Evolutionary conservation across 2,329 filamentous ascomycete genomes (phyloP).

Genomic region (Waltergamsia citrina): DNA sequence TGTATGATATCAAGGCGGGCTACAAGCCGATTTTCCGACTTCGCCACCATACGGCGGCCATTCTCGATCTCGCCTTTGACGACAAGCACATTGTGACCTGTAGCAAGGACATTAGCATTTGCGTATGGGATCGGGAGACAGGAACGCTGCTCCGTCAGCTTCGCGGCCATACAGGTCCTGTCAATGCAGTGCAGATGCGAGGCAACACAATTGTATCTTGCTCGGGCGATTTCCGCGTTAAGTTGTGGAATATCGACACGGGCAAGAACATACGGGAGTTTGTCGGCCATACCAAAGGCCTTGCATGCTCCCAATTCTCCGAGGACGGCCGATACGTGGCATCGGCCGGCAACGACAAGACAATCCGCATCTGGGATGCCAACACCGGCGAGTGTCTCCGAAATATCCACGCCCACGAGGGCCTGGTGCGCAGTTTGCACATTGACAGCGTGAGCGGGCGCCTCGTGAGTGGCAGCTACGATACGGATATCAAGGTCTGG

Average conservation of each 20-base stretch:
- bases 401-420: conserved; percentile 73
- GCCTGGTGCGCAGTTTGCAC: conserved; percentile 82
- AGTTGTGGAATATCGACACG: conserved; percentile 89
- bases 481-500: conserved; percentile 91
- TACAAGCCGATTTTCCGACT: conserved; percentile 77
- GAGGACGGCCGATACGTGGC: conserved; percentile 91
- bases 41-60: conserved; percentile 70
- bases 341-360: conserved; percentile 88
- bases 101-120: conserved; percentile 91
- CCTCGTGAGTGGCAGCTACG: conserved; percentile 87
- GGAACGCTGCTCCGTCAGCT: conserved; percentile 70
- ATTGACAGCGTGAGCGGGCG: conserved; percentile 80
- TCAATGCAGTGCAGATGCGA: conserved; percentile 92
- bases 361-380: conserved; percentile 93
- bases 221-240: conserved; percentile 85
- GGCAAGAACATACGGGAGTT: conserved; percentile 88
- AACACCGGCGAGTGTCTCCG: conserved; percentile 77
- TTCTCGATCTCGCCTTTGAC: conserved; percentile 90
- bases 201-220: conserved; percentile 90
- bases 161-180: conserved; percentile 78
- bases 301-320: conserved; percentile 93
- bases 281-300: conserved; percentile 77
- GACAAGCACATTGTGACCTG: conserved; percentile 90
- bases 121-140: conserved; percentile 83
- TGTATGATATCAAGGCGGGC: conserved; percentile 73